These are phyloP conservation scores for Salix brachista DNA, from an alignment of 345 rosid genomes.

Conservation along the genomic window DNA sequence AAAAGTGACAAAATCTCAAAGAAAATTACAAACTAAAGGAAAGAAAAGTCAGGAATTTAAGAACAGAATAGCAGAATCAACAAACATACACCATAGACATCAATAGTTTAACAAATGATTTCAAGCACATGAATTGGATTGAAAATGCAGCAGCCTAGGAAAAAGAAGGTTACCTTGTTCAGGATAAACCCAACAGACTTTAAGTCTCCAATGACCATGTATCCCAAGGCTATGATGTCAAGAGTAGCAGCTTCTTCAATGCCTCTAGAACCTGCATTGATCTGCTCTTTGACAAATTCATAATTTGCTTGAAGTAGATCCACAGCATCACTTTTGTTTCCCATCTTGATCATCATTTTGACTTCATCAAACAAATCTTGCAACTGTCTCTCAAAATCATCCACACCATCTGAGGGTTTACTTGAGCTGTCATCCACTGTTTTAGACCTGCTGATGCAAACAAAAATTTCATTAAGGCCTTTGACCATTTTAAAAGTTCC, in stretches of 20 bases:
- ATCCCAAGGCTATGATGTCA: conserved; percentile 73
- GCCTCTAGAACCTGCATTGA: conserved; percentile 52
- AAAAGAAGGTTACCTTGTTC: conserved; percentile 45
- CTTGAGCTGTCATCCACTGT: conserved; percentile 25
- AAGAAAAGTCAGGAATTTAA: neutral
- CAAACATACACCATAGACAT: neutral
- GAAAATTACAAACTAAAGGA: neutral
- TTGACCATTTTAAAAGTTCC: conserved; percentile 7
- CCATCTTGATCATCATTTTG: conserved; percentile 50
- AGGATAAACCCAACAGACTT: conserved; percentile 46
- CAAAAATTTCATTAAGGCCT: conserved; percentile 7
- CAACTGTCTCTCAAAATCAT: conserved; percentile 58
- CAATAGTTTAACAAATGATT: neutral
- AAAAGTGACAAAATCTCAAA: neutral
- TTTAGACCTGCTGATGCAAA: conserved; percentile 38
- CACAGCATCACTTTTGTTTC: conserved; percentile 55
- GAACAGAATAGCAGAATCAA: neutral
- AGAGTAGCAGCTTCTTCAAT: conserved; percentile 75
- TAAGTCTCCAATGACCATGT: conserved; percentile 63
- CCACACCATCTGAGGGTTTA: conserved; percentile 30
- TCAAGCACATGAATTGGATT: neutral
- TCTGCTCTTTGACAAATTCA: conserved; percentile 61
- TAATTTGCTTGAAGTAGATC: conserved; percentile 82
- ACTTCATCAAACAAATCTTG: conserved; percentile 70
- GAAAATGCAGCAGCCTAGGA: neutral